Evolutionary conservation across 2,329 filamentous ascomycete species (phyloP).

Genomic region (Epichloe coenophiala): DNA sequence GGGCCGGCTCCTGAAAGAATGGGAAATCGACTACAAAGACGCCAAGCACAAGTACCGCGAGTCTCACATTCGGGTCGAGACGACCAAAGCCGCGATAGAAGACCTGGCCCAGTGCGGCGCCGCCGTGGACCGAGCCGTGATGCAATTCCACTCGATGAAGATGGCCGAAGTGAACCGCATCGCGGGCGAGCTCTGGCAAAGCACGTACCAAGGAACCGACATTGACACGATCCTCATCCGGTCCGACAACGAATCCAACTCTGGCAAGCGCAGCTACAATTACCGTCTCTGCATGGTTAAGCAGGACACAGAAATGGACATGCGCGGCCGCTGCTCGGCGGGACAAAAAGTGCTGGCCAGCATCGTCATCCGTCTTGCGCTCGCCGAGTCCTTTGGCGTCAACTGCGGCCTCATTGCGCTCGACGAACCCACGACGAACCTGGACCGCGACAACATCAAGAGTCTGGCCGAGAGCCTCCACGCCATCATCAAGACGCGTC

Average conservation of each 20-base stretch:
- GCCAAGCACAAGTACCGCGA: conserved; percentile 72
- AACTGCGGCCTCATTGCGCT: conserved; percentile 94
- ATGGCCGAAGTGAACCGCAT: conserved; percentile 98
- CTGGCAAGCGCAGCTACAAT: conserved; percentile 77
- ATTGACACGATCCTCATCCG: conserved; percentile 94
- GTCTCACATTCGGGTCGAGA: conserved; percentile 77
- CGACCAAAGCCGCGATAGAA: conserved; percentile 83
- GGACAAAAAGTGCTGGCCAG: conserved; percentile 93
- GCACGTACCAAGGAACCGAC: conserved; percentile 92
- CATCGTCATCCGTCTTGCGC: conserved; percentile 92
- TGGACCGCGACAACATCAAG: conserved; percentile 89
- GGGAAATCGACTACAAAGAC: conserved; percentile 75
- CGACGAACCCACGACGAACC: conserved; percentile 94
- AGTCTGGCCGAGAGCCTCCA: conserved; percentile 75
- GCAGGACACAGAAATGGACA: conserved; percentile 95
- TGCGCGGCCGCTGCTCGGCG: conserved; percentile 93
- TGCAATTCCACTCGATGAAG: conserved; percentile 91
- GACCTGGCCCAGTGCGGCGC: conserved; percentile 71
- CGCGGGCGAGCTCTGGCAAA: conserved; percentile 91
- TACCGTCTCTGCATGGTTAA: conserved; percentile 98
- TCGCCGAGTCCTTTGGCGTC: conserved; percentile 91
- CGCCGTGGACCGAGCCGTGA: conserved; percentile 89
- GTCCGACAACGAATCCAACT: conserved; percentile 67
- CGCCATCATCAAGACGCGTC: conserved; percentile 71
- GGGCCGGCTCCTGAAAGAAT: conserved; percentile 58